Conservation (phyloP, 768 basidiomycete genomes). For the Lactarius psammicola region DNA sequence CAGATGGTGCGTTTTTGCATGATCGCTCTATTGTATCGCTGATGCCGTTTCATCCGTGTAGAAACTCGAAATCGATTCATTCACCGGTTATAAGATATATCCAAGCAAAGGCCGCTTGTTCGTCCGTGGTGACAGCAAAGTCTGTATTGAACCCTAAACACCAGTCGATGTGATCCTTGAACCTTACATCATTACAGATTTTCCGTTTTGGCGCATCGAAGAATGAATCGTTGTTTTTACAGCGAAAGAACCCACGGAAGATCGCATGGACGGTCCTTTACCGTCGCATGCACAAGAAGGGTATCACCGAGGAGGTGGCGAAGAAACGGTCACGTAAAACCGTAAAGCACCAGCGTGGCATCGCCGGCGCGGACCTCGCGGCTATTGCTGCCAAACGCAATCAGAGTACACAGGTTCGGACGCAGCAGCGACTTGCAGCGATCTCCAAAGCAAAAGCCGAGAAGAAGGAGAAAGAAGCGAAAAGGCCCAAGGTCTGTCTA, state of each 20-base stretch:
- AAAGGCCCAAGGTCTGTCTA: slow-evolving; percentile 76
- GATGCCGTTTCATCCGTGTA: slow-evolving; percentile 40
- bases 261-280: slow-evolving; percentile 95
- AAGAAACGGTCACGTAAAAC: slow-evolving; percentile 98
- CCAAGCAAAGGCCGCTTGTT: slow-evolving; percentile 95
- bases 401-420: slow-evolving; percentile 83
- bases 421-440: slow-evolving; percentile 77
- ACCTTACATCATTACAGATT: slow-evolving; percentile 48
- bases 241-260: slow-evolving; percentile 99
- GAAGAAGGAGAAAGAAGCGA: slow-evolving; percentile 94
- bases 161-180: background rate
- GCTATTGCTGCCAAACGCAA: slow-evolving; percentile 90
- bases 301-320: slow-evolving; percentile 96
- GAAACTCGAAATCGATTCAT: slow-evolving; percentile 99
- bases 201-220: slow-evolving; percentile 95
- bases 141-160: slow-evolving; percentile 37
- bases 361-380: slow-evolving; percentile 93
- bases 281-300: slow-evolving; percentile 99
- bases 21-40: slow-evolving; percentile 11
- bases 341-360: slow-evolving; percentile 97
- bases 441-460: slow-evolving; percentile 93
- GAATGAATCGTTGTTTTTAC: slow-evolving; percentile 94
- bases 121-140: slow-evolving; percentile 95
- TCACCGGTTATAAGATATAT: slow-evolving; percentile 98
- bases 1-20: slow-evolving; percentile 31